Evolutionary conservation across 768 basidiomycete species (phyloP).

Genomic region (Phlebiopsis gigantea): DNA sequence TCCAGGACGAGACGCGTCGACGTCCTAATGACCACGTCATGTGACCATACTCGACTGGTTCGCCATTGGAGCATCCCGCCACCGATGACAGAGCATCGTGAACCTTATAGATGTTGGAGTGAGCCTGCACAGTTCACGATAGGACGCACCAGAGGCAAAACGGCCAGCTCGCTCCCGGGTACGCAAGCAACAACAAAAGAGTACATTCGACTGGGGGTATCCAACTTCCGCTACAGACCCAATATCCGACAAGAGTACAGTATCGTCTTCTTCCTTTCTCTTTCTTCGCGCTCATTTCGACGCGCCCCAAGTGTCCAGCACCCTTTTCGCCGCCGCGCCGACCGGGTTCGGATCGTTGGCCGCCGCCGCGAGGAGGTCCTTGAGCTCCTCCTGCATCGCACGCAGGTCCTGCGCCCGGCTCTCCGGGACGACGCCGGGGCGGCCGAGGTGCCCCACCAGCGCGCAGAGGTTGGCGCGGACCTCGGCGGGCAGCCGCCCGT

Average conservation of each 20-base stretch:
- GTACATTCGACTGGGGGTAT: not conserved
- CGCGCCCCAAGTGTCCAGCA: constrained; percentile 35
- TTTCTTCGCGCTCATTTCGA: not conserved
- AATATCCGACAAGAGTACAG: not conserved
- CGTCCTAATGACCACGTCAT: not conserved
- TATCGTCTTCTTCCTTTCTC: not conserved
- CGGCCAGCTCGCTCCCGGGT: not conserved
- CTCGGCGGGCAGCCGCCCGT: constrained; percentile 57
- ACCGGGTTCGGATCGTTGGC: constrained; percentile 27
- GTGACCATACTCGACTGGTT: not conserved
- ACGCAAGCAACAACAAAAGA: not conserved
- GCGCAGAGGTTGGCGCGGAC: constrained; percentile 74
- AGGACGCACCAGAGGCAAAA: not conserved
- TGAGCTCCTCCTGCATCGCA: constrained; percentile 44
- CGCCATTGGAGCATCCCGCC: not conserved
- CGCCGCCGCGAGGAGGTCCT: constrained; percentile 45
- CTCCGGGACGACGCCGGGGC: constrained; percentile 44
- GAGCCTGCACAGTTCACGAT: not conserved
- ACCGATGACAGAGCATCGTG: not conserved
- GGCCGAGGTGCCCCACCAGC: constrained; percentile 59
- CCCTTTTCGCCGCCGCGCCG: constrained; percentile 34
- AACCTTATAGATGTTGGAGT: not conserved
- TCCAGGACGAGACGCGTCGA: not conserved
- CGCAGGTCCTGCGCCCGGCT: constrained; percentile 30
- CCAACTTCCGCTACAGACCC: not conserved